Evolutionary conservation across 148 eudicot genomes (phyloP), one percentile per base, ranked within the genome.

Genomic region (Chenopodium suecicum): DNA sequence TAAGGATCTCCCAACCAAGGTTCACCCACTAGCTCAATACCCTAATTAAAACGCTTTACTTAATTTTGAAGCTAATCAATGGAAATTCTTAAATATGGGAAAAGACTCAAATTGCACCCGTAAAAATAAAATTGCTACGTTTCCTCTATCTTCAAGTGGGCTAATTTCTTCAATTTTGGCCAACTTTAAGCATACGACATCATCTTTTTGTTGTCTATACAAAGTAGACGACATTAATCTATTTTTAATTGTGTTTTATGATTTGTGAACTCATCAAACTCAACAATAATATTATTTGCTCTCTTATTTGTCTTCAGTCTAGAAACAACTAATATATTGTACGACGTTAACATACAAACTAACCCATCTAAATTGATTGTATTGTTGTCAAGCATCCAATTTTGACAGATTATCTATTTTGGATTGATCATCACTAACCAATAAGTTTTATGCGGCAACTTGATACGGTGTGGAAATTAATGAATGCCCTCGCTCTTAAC

Each of bases 61-160:
- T 74, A 73, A 73, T 47, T 74, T 46, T 17, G 31, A 13, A 56
- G 19, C 16, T 16, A 81, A 80, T 44, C 54, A 60, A 80, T 73
- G 72, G 63, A 46, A 27, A 47, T 74, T 46, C 83, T 63, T 31
- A 29, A 65, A 29, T 50, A 58, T 67, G 74, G 52, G 11, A 9
- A 75, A 66, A 52, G 29, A 75, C 74, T 75, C 79, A 81, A 81
- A 50, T 81, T 65, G 83, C 79, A 81, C 74, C 67, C 7, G 23
- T 16, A 31, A 6, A 75, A 52, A 32, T 27, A 50, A 48, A 69
- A 32, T 0, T 74, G 31, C 41, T 81, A 13, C 8, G 29, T 50
- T 14, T 48, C 41, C 54, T 54, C 25, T 1, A 34, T 9, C 27
- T 17, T 12, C 67, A 17, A 66, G 63, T 74, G 74, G 79, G 54